Conservation (phyloP, 176 grass and related monocot genomes). For the Ensete glaucum region DNA sequence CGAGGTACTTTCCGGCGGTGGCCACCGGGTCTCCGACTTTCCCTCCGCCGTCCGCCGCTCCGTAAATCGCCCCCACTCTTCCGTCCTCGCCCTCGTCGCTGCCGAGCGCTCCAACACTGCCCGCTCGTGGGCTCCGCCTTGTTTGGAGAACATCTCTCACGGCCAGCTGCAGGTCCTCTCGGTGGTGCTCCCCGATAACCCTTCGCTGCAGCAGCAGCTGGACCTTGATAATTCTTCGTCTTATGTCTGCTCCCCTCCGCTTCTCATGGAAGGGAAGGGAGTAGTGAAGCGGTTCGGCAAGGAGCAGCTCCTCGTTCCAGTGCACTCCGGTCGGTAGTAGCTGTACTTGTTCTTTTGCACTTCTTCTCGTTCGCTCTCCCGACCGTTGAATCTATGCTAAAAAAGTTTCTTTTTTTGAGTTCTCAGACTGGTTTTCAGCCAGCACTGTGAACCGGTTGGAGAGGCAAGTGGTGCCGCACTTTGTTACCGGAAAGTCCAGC, state of each 20-base stretch:
- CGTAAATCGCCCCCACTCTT: slow-evolving; percentile 56
- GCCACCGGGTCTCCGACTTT: slow-evolving; percentile 48
- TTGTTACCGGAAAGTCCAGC: slow-evolving; percentile 33
- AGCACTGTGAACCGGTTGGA: slow-evolving; percentile 63
- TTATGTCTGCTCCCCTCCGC: slow-evolving; percentile 67
- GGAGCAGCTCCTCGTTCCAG: slow-evolving; percentile 42
- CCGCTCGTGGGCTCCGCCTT: background rate
- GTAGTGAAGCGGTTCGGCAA: slow-evolving; percentile 40
- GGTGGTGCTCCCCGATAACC: slow-evolving; percentile 60
- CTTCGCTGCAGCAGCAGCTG: slow-evolving; percentile 33
- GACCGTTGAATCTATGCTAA: background rate
- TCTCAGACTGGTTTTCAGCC: slow-evolving; percentile 76
- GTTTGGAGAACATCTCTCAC: slow-evolving; percentile 84
- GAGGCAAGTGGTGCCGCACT: slow-evolving; percentile 58
- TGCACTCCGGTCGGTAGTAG: slow-evolving; percentile 49
- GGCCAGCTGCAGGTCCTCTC: slow-evolving; percentile 79
- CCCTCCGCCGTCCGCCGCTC: slow-evolving; percentile 44
- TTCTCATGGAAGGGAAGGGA: slow-evolving; percentile 75
- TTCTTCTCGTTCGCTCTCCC: background rate
- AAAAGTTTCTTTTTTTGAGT: background rate
- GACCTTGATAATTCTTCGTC: slow-evolving; percentile 62
- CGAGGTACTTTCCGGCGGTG: slow-evolving; percentile 49
- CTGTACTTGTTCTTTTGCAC: background rate
- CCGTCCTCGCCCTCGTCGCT: slow-evolving; percentile 56
- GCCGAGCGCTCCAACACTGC: slow-evolving; percentile 36